These are phyloP conservation scores for Rhinocladiella similis DNA, from an alignment of 2,329 filamentous ascomycete genomes.

Conservation along the genomic window DNA sequence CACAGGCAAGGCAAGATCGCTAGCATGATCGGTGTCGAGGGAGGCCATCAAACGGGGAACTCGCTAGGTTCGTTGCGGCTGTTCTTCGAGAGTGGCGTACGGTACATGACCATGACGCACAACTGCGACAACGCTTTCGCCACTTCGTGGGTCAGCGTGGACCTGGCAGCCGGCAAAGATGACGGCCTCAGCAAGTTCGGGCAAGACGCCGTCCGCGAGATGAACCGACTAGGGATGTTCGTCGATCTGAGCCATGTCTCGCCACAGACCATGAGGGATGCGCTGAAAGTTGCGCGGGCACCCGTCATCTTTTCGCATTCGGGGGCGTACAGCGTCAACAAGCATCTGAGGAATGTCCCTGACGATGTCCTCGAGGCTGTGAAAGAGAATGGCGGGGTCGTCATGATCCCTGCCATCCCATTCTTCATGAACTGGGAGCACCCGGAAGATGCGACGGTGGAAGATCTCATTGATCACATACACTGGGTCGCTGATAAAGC, in stretches of 20 bases:
- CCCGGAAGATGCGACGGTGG: constrained; percentile 57
- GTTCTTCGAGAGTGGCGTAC: constrained; percentile 28
- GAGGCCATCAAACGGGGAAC: constrained; percentile 31
- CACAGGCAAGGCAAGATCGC: constrained; percentile 25
- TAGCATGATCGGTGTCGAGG: constrained; percentile 32
- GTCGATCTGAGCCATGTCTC: constrained; percentile 34
- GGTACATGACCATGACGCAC: constrained; percentile 33
- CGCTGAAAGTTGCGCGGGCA: constrained; percentile 26
- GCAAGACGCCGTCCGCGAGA: constrained; percentile 28
- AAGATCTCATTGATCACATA: constrained; percentile 77
- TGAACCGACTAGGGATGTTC: constrained; percentile 34
- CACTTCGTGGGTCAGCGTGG: constrained; percentile 29
- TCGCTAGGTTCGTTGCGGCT: constrained; percentile 28
- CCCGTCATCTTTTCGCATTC: constrained; percentile 32
- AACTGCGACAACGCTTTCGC: constrained; percentile 35
- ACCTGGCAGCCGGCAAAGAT: constrained; percentile 23
- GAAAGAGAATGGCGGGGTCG: constrained; percentile 40
- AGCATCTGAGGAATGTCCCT: constrained; percentile 42
- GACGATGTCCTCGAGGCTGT: constrained; percentile 41
- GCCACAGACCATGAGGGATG: constrained; percentile 30
- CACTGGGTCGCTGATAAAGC: constrained; percentile 77
- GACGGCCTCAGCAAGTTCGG: constrained; percentile 30
- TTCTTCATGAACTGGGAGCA: constrained; percentile 33
- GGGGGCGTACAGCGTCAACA: constrained; percentile 27
- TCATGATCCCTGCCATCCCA: constrained; percentile 45